Evolutionary conservation across 345 rosid genomes (phyloP), one percentile per base, ranked within the genome.

Genomic region (Zanthoxylum bungeanum): DNA sequence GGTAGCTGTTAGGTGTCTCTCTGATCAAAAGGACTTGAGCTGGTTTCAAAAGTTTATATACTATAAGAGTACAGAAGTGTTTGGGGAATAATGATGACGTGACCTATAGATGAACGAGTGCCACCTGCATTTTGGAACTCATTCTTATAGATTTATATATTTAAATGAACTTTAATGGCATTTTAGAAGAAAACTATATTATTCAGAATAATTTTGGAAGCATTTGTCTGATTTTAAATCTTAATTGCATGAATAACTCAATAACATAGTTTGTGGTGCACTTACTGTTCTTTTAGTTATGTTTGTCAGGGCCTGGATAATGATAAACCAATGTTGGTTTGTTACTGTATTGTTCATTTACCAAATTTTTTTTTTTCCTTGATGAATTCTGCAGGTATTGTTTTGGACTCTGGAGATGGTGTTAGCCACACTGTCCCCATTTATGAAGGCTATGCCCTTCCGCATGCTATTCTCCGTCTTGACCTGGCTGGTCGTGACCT

Each of bases 301-400:
- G 40, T 60, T 27, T 2, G 5, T 34, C 1, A 28, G 30, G 14
- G 51, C 16, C 28, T 27, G 12, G 4, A 16, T 64, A 17, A 64
- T 25, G 36, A 42, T 30, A 28, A 25, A 9, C n/a, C 21, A 37
- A 11, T 11, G 22, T 39, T 37, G 31, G 9, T 31, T 39, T 37
- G 22, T 40, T 61, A 7, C 21, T 22, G 47, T 36, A 30, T 17
- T 16, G 24, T 21, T 52, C 31, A 60, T 52, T 28, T 24, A 31
- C 22, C 60, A 21, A 74, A 69, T 61, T 42, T 12, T 57, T 24
- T 49, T 3, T 9, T 3, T 14, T 64, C 34, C 33, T 46, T 6
- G 17, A 50, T 17, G 31, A 12, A 36, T 56, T 73, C 28, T 73
- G 52, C n/a, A n/a, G n/a, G n/a, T n/a, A n/a, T n/a, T n/a, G n/a